These are phyloP conservation scores for Herpotrichia juniperi DNA, from an alignment of 2,329 filamentous ascomycete species.

Conservation along the genomic window DNA sequence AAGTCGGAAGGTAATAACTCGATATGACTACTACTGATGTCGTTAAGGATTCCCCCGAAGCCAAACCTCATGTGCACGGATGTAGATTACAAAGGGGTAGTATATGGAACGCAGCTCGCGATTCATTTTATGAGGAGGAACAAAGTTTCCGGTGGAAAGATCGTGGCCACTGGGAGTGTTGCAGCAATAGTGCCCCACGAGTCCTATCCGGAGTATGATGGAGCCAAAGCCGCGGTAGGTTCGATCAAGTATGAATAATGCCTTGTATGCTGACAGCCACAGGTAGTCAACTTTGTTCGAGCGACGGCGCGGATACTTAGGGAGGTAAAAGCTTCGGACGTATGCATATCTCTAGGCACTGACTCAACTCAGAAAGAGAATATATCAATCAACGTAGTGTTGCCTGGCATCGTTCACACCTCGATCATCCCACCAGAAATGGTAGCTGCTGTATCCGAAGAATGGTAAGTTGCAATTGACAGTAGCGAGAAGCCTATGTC, in stretches of 20 bases:
- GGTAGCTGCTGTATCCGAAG: conserved; percentile 32
- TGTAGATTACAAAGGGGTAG: conserved; percentile 58
- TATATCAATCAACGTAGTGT: conserved; percentile 57
- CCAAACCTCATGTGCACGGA: conserved; percentile 56
- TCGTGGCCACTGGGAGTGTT: conserved; percentile 53
- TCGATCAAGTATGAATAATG: not conserved
- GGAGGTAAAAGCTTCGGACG: conserved; percentile 13
- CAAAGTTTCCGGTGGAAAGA: conserved; percentile 49
- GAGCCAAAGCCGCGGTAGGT: conserved; percentile 56
- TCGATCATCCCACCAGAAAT: conserved; percentile 34
- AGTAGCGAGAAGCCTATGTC: not conserved
- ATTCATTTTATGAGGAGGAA: conserved; percentile 63
- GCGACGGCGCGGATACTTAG: conserved; percentile 29
- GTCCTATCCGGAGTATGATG: conserved; percentile 57
- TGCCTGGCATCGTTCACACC: conserved; percentile 57
- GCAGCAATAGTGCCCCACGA: conserved; percentile 53
- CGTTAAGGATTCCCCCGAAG: conserved; percentile 49
- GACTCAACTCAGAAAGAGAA: conserved; percentile 49
- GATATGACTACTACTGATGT: conserved; percentile 3
- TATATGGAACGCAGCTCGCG: conserved; percentile 58
- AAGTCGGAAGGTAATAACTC: not conserved
- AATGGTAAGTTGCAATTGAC: conserved; percentile 17
- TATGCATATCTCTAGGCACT: not conserved
- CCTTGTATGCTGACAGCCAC: not conserved
- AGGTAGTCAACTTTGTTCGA: conserved; percentile 29